Percentiles rank a stretch among this genome's conserved stretches.
Evolutionary conservation across 768 basidiomycete genomes (phyloP).

Genomic region (Tulasnella sp.): DNA sequence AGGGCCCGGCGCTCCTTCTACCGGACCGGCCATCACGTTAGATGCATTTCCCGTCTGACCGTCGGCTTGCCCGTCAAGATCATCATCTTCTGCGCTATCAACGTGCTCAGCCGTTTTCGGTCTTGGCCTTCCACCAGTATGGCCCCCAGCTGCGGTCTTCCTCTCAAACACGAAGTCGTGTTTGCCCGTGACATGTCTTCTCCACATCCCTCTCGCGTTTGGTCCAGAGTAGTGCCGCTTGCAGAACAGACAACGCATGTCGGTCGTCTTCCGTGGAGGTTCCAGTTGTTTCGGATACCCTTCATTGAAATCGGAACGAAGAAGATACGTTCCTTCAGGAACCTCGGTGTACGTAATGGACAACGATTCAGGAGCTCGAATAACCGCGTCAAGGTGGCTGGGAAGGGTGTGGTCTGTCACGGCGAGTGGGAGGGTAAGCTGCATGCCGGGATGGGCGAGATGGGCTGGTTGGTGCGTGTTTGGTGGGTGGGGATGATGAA

Average conservation of each 20-base stretch:
- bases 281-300: constrained; percentile 36
- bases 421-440: constrained; percentile 32
- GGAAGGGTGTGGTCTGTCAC: constrained; percentile 31
- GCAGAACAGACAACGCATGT: constrained; percentile 37
- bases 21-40: background rate
- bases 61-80: background rate
- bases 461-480: constrained; percentile 21
- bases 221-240: constrained; percentile 36
- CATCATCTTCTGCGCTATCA: constrained; percentile 24
- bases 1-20: background rate
- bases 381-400: constrained; percentile 32
- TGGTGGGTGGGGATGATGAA: constrained; percentile 31
- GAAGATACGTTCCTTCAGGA: constrained; percentile 28
- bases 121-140: background rate
- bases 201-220: constrained; percentile 38
- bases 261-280: constrained; percentile 30
- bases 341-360: constrained; percentile 30
- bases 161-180: constrained; percentile 36
- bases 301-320: constrained; percentile 26
- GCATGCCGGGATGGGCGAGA: constrained; percentile 31
- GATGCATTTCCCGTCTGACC: background rate
- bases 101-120: background rate
- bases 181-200: constrained; percentile 36
- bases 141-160: constrained; percentile 14
- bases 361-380: constrained; percentile 32